These are phyloP conservation scores for Luzula sylvatica DNA, from an alignment of 176 grass and related monocot species.

Conservation along the genomic window DNA sequence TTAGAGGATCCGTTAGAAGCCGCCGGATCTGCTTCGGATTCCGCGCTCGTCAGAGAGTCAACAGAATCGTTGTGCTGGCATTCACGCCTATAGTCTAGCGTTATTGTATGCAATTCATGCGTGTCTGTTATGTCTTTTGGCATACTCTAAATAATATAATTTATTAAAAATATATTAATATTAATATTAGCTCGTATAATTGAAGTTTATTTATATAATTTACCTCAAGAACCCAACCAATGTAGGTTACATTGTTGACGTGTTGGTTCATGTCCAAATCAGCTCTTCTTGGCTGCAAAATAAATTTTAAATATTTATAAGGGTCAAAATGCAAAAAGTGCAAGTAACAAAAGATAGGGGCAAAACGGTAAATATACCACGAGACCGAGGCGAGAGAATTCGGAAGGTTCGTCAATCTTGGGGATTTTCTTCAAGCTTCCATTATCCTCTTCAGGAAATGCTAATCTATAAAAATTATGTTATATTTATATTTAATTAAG, in stretches of 20 bases:
- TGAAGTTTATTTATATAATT: conserved; percentile 9
- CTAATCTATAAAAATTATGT: conserved; percentile 40
- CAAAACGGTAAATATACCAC: conserved; percentile 42
- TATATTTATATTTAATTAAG: conserved; percentile 16
- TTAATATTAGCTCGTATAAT: neutral
- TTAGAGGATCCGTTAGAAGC: conserved; percentile 50
- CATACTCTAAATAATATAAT: conserved; percentile 48
- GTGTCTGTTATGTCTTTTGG: conserved; percentile 97
- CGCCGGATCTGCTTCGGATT: conserved; percentile 33
- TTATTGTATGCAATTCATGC: conserved; percentile 92
- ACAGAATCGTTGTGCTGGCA: conserved; percentile 88
- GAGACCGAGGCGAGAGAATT: conserved; percentile 72
- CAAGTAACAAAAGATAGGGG: conserved; percentile 9
- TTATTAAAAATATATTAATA: neutral
- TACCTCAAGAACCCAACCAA: conserved; percentile 98
- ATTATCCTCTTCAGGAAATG: conserved; percentile 96
- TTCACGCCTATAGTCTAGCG: conserved; percentile 92
- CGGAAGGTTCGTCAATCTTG: conserved; percentile 63
- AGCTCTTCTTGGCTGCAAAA: conserved; percentile 79
- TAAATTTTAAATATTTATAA: no score
- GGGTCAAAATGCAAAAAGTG: neutral
- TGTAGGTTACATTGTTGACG: conserved; percentile 99
- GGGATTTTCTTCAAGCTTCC: conserved; percentile 93
- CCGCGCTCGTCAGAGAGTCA: conserved; percentile 71
- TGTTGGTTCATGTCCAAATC: conserved; percentile 99